Percentiles rank a stretch among this genome's conserved stretches.
These are phyloP conservation scores for Phlegmacium glaucopus DNA, from an alignment of 768 basidiomycete species.

Conservation along the genomic window DNA sequence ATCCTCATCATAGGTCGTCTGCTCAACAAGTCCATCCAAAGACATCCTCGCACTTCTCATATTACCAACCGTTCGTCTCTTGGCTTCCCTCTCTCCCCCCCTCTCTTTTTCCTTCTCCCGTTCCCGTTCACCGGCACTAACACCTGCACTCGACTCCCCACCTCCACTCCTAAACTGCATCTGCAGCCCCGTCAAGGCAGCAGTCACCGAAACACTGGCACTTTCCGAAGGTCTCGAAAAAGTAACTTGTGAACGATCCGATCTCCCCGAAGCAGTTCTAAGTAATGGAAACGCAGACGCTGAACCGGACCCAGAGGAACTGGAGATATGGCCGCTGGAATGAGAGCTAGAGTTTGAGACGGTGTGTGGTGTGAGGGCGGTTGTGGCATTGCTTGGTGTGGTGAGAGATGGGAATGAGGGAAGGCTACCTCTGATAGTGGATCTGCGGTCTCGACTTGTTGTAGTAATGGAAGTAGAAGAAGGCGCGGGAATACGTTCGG, in stretches of 20 bases:
- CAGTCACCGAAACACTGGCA: constrained; percentile 46
- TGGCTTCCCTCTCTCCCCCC: constrained; percentile 46
- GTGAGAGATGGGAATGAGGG: constrained; percentile 48
- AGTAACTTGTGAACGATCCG: constrained; percentile 46
- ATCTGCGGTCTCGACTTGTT: constrained; percentile 16
- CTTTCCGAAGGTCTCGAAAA: constrained; percentile 52
- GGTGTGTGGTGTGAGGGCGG: constrained; percentile 63
- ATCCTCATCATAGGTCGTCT: constrained; percentile 3
- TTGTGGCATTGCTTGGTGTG: constrained; percentile 56
- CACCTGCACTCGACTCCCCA: constrained; percentile 13
- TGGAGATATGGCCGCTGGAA: constrained; percentile 3
- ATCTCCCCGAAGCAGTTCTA: constrained; percentile 47
- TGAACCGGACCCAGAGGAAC: too few relatives aligned
- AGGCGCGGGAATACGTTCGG: constrained; percentile 2
- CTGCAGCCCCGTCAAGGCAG: constrained; percentile 54
- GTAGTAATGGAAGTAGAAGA: constrained; percentile 1
- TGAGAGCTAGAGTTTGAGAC: constrained; percentile 45
- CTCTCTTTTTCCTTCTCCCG: constrained; percentile 45
- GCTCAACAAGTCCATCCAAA: constrained; percentile 34
- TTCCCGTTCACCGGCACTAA: too few relatives aligned
- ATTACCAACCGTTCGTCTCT: constrained; percentile 34
- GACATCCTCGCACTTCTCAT: constrained; percentile 37
- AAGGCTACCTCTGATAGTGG: constrained; percentile 41
- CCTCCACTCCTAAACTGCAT: constrained; percentile 43
- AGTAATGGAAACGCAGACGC: constrained; percentile 26